phyloP scores from a whole-genome alignment of 1,284 basidiomycete species.

The Cryptococcus sp. region DNA sequence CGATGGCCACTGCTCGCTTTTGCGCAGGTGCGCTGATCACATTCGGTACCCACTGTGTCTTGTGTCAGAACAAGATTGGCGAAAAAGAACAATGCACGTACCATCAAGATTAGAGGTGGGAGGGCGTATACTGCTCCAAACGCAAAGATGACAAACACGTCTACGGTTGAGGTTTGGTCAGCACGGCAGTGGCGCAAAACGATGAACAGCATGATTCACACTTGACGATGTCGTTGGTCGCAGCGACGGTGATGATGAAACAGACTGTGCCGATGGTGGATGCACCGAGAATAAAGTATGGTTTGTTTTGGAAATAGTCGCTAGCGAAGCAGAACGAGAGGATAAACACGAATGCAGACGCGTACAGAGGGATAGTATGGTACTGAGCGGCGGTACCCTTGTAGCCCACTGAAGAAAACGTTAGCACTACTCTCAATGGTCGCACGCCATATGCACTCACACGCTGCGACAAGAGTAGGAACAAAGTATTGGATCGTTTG shows the following conservation, averaged over 20 bases:
- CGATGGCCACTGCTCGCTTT: constrained; percentile 53
- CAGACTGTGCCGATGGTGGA: constrained; percentile 41
- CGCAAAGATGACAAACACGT: constrained; percentile 56
- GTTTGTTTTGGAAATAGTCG: constrained; percentile 53
- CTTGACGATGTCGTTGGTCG: constrained; percentile 49
- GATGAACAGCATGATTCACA: constrained; percentile 16
- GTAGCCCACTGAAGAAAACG: constrained; percentile 42
- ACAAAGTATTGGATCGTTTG: constrained; percentile 58
- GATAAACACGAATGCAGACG: constrained; percentile 48
- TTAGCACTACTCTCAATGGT: constrained; percentile 1
- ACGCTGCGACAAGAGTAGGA: constrained; percentile 50
- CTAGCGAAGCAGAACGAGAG: constrained; percentile 53
- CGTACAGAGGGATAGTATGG: constrained; percentile 57
- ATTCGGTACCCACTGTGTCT: constrained; percentile 50
- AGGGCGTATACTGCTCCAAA: constrained; percentile 56
- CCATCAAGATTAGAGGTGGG: constrained; percentile 45
- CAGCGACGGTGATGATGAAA: constrained; percentile 54
- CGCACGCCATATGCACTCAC: constrained; percentile 7
- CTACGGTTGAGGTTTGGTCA: neutral
- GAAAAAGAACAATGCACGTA: no score
- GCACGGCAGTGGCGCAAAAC: neutral
- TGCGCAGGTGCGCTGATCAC: constrained; percentile 49
- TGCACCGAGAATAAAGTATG: constrained; percentile 48
- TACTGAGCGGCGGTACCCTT: constrained; percentile 53
- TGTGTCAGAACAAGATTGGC: no score